Evolutionary conservation across 2,329 filamentous ascomycete genomes (phyloP), one percentile per base, ranked within the genome.

Genomic region (Claviceps spartinae): DNA sequence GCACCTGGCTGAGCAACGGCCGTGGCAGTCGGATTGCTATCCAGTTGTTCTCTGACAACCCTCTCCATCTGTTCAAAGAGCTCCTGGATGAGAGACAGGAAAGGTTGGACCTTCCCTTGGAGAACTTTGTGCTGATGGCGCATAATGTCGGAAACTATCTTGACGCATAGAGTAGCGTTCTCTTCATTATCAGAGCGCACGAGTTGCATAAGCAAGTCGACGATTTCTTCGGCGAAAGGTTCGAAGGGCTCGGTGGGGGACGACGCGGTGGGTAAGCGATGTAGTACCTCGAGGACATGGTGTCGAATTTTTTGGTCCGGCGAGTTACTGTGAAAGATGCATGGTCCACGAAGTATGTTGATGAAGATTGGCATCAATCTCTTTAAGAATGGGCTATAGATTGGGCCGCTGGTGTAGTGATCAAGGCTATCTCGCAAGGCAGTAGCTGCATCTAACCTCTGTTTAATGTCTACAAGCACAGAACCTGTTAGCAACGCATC

Each of bases 121-220:
- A 96, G 81, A 26, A 84, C 82, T 70, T 91, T 94, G 53, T 84
- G 81, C 68, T 97, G 91, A 64, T 95, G 88, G 48, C 93, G 83
- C 77, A 95, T 88, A 57, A 97, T 84, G 64, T 99, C 93, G 73
- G 95, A 96, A 49, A 95, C 88, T 14, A 91, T 95, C 74, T 98
- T 98, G 71, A 99, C 88, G 65, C 91, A 96, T 56, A 98, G 73
- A n/a, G 94, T 88, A 2, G 91, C 93, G 75, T 98, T 99, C 57
- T 99, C 93, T 69, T 99, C 93, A 61, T 98, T 98, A 68, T 99
- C 93, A 43, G 82, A 85, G 59, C 85, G 83, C 54, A 97, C 89
- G 54, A 98, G 73, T 51, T 81, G 79, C 82, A 97, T 91, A 56
- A 97, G 77, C 58, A 95, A 77, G 63, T 96, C 90, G 54, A 96